phyloP scores from a whole-genome alignment of 352 stramenopile species.

The Globisporangium sylvaticum region DNA sequence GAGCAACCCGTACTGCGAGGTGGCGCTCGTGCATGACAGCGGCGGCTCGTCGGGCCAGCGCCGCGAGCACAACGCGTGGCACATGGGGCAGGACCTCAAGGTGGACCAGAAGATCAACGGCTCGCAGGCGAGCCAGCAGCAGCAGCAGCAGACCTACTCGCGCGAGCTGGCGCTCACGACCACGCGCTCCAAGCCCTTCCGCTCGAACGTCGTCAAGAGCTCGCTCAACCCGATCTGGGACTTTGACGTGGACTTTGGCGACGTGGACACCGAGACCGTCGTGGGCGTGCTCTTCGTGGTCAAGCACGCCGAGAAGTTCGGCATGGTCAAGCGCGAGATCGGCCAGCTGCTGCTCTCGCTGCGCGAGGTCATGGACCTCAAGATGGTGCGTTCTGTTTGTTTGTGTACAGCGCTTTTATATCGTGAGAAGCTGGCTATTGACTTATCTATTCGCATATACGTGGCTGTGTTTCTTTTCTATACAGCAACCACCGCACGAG shows the following conservation, averaged over 20 bases:
- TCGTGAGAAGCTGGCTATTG: not conserved
- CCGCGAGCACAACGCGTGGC: slow-evolving; percentile 29
- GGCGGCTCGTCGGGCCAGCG: slow-evolving; percentile 29
- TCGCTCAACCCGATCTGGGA: slow-evolving; percentile 82
- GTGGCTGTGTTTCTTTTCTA: not conserved
- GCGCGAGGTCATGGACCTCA: slow-evolving; percentile 67
- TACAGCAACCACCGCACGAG: slow-evolving; percentile 53
- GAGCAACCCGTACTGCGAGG: slow-evolving; percentile 67
- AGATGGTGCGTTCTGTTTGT: slow-evolving; percentile 36
- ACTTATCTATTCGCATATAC: not conserved
- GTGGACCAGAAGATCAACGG: slow-evolving; percentile 18
- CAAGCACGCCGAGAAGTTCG: slow-evolving; percentile 67
- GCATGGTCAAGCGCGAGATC: slow-evolving; percentile 71
- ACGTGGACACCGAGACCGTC: slow-evolving; percentile 63
- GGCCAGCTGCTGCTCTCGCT: slow-evolving; percentile 61
- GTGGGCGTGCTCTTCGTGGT: slow-evolving; percentile 67
- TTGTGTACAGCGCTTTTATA: no score
- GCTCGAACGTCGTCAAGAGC: slow-evolving; percentile 57
- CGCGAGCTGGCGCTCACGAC: slow-evolving; percentile 14
- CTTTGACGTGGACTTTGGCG: slow-evolving; percentile 77
- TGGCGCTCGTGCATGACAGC: slow-evolving; percentile 62
- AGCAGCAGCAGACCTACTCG: slow-evolving; percentile 9
- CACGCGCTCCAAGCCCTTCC: slow-evolving; percentile 46
- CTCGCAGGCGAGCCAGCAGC: slow-evolving; percentile 21
- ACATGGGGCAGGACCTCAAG: slow-evolving; percentile 49